Base-by-base conservation (phyloP, 2,329 filamentous ascomycete genomes). In the Colletotrichum spinosum region DNA sequence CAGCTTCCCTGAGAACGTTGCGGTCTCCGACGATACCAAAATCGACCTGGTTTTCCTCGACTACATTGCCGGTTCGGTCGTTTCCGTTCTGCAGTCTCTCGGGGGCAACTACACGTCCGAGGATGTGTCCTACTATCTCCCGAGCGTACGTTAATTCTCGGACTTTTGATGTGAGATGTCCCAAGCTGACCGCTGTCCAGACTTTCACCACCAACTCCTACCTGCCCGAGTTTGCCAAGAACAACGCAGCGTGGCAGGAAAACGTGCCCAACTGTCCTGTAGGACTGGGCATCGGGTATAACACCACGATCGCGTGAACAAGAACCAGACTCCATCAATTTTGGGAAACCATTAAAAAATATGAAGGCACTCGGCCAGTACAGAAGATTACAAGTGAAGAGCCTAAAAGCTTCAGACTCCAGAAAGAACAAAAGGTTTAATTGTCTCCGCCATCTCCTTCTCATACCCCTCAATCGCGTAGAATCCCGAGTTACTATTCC, bases 1-100 rank as follows among this genome's bases (percentile, higher is more conserved):
- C 7, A 82, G 80, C 0, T 85, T 87, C 58, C 81, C 83, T 0
- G 63, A 71, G 2, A 75, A 80, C 33, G 80, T 15, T 15, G 81
- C 39, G 2, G 12, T 59, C 3, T n/a, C 50, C 3, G 61, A 54
- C 13, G 57, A 65, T 6, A 39, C 38, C 12, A 65, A 46, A 42
- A 39, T 65, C 8, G 61, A 65, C 6, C 3, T 65, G 37, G 51
- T 65, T 38, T 65, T 65, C 13, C 34, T 65, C 2, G 61, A 65
- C 57, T 65, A 55, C 2, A 45, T 61, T 5, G 50, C 57, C 2
- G 57, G 50, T 3, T 65, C 61, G 2, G 61, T 60, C 1, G 38
- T 61, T 13, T 44, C 61, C n/a, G 61, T 65, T 2, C 9, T 60
- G 61, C 41, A 12, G 3, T 65, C 55, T 6, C 11, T 65, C 8